These are phyloP conservation scores for Agaricus blazei DNA, from an alignment of 768 basidiomycete species.

Conservation along the genomic window DNA sequence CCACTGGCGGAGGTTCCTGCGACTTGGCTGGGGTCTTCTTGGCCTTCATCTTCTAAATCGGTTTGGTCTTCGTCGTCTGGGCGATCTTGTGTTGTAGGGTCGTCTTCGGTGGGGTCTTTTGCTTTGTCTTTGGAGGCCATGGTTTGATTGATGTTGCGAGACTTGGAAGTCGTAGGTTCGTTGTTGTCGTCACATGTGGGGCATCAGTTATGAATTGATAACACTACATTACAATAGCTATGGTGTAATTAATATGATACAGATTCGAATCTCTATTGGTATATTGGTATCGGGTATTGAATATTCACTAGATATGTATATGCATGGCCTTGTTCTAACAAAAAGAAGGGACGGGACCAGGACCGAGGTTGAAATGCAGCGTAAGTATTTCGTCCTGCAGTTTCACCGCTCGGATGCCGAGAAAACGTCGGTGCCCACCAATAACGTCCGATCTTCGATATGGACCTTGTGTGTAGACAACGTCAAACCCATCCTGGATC, in stretches of 20 bases:
- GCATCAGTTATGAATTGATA: constrained; percentile 3
- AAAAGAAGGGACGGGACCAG: constrained; percentile 22
- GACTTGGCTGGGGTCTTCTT: constrained; percentile 12
- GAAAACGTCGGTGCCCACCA: constrained; percentile 39
- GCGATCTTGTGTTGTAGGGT: not conserved
- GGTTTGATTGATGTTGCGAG: not conserved
- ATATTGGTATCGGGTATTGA: not conserved
- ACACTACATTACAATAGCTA: not conserved
- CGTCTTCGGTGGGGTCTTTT: not conserved
- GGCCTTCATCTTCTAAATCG: not conserved
- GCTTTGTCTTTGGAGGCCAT: not conserved
- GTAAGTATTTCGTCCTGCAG: constrained; percentile 36
- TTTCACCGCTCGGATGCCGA: constrained; percentile 35
- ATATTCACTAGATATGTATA: not conserved
- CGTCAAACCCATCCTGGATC: constrained; percentile 30
- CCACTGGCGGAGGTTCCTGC: constrained; percentile 3
- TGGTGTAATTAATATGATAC: too few species aligned
- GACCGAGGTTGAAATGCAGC: constrained; percentile 40
- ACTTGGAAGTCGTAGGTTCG: not conserved
- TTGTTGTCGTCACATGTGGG: not conserved
- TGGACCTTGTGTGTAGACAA: constrained; percentile 29
- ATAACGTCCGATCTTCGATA: constrained; percentile 47
- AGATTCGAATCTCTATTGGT: not conserved
- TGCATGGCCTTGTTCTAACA: not conserved
- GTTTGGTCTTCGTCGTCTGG: constrained; percentile 2